These are phyloP conservation scores for Fusarium sp. DNA, from an alignment of 2,329 filamentous ascomycete species.

Conservation along the genomic window DNA sequence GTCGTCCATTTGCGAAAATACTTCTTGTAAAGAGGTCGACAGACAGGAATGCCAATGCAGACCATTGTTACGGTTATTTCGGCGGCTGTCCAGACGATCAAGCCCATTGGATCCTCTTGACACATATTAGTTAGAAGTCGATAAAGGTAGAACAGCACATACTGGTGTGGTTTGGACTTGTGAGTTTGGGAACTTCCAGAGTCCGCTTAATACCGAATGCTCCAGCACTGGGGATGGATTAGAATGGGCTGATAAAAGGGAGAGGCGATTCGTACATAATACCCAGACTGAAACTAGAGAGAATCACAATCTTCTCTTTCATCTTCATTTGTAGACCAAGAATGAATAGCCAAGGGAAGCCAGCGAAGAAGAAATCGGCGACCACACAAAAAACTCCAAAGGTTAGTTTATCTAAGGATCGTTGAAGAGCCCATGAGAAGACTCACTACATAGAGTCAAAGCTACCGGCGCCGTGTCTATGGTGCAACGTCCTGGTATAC, in stretches of 20 bases:
- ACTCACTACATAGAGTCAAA: slow-evolving; percentile 39
- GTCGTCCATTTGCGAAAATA: slow-evolving; percentile 37
- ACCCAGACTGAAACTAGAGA: slow-evolving; percentile 56
- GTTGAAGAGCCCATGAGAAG: fast-evolving
- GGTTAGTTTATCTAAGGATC: background rate
- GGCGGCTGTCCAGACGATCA: slow-evolving; percentile 54
- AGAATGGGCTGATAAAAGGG: background rate
- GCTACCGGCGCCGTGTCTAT: slow-evolving; percentile 36
- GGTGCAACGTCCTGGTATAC: slow-evolving; percentile 28
- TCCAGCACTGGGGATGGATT: slow-evolving; percentile 35
- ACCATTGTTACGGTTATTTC: slow-evolving; percentile 55
- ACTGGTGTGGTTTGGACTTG: slow-evolving; percentile 39
- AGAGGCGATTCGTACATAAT: slow-evolving; percentile 48
- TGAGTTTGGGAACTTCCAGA: slow-evolving; percentile 46
- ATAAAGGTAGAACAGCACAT: background rate
- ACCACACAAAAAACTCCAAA: slow-evolving; percentile 41
- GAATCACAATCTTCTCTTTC: slow-evolving; percentile 58
- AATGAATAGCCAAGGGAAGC: slow-evolving; percentile 58
- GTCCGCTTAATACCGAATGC: slow-evolving; percentile 47
- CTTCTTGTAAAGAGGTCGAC: slow-evolving; percentile 51
- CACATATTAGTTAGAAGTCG: background rate
- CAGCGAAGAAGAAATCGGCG: slow-evolving; percentile 54
- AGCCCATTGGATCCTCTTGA: slow-evolving; percentile 50
- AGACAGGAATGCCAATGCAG: slow-evolving; percentile 54
- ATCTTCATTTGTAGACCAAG: slow-evolving; percentile 58